Evolutionary conservation across 768 basidiomycete genomes (phyloP), one percentile per base, ranked within the genome.

Genomic region (Rhodotorula graminis): DNA sequence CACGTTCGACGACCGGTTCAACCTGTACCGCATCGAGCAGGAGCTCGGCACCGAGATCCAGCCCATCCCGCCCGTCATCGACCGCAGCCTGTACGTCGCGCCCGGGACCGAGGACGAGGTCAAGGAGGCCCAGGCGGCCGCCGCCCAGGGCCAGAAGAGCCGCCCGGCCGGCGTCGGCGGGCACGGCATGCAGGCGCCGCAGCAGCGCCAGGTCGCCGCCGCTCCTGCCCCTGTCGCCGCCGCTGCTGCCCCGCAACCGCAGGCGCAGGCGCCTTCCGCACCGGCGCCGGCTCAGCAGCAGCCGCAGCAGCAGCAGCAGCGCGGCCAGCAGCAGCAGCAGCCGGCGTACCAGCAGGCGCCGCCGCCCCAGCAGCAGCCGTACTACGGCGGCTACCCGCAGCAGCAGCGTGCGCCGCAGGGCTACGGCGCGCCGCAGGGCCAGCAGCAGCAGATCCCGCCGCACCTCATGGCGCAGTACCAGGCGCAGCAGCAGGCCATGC

Each of bases 1-100:
- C 77, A 99, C 95, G 23, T 94, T 93, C 79, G 95, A 99, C 82
- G 96, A 99, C 80, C 84, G 95, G 61, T 97, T 96, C 85, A 95
- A 96, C 82, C 85, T 98, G 68, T 97, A 98, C 82, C 89, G 90
- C 80, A 97, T 99, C 78, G 96, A 98, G 82, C 93, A 96, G 82
- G 96, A 99, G 82, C 86, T 99, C 47, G 96, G 95, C 19, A 98
- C 95, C 52, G 95, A 99, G 83, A 97, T 99, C 77, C 89, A 91
- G 79, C 90, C 95, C 21, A 97, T 98, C 78, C 95, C 95, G 12
- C 88, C 89, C 80, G 84, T 80, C 40, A 97, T 99, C 79, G 96
- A 98, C 80, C 89, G 90, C 75, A 88, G 88, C 10, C 83, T 99
- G 69, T 98, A 99, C 82, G 95, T 99, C 67, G 90, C 93, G 16